Base-by-base conservation (phyloP, 2,329 filamentous ascomycete genomes). In the Botrytis fabae region DNA sequence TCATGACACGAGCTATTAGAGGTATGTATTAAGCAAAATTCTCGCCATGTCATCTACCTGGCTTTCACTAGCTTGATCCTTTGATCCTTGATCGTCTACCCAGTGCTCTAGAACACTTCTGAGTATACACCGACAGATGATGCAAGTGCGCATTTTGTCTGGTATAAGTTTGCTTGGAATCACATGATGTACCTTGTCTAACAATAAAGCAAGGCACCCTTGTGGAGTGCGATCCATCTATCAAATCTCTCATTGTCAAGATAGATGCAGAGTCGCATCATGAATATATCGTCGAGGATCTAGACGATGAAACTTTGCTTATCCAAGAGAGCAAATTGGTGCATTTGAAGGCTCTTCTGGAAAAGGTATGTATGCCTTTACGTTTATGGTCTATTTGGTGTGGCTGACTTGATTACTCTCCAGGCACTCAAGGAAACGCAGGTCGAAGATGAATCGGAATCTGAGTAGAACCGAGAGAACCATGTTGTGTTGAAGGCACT, bases 211-310 rank as follows among this genome's bases (percentile, higher is more conserved):
- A 66, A 86, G 92, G 92, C 75, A 90, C 93, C 42, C 87, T 95
- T 76, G 90, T 95, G 82, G 89, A 94, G 82, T 94, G 92, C 83
- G 93, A 95, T 81, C 91, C 93, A n/a, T 93, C 92, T 62, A 94
- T 95, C 86, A 95, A 94, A 83, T 92, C 93, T 75, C 94, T 95
- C 84, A 91, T 95, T 79, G 85, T 93, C 78, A 92, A 90, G 79
- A 92, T 95, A 77, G 91, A 95, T 82, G 88, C 85, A 78, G 85
- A 88, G 73, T 86, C 87, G 77, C 44, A 28, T 28, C 90, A 94
- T 82, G 89, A 91, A 76, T 93, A 90, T 81, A 92, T 95, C 79
- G 92, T 94, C 75, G 92, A 94, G 78, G 92, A 94, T 75, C 87
- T 95, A 1, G 92, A 95, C 82, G 92, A 95, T 74, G 88, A 92